Percentiles rank a stretch among this genome's conserved stretches.
Evolutionary conservation across 108 stramenopile species (phyloP).

Genomic region (Pinguiococcus pyrenoidosus): DNA sequence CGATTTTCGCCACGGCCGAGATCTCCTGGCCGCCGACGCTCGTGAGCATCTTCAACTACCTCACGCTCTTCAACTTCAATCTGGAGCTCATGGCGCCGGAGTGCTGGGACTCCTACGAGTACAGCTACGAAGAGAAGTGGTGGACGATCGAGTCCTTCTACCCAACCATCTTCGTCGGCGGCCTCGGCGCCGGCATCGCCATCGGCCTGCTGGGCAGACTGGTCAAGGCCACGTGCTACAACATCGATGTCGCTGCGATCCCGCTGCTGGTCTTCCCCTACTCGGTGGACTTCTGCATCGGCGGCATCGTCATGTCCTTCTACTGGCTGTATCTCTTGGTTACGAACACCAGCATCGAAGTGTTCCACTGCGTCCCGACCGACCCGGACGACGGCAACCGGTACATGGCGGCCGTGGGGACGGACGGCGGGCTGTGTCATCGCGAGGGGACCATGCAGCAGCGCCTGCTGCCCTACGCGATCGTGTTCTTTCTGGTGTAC

Average conservation of each 20-base stretch:
- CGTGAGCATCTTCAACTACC: too few relatives aligned
- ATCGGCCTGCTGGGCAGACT: background rate
- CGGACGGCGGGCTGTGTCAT: slow-evolving; percentile 8
- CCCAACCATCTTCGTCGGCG: too few relatives aligned
- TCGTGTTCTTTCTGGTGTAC: slow-evolving; percentile 9
- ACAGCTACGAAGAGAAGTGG: slow-evolving; percentile 23
- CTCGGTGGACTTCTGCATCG: slow-evolving; percentile 1
- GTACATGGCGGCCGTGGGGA: slow-evolving; percentile 18
- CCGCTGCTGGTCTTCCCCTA: slow-evolving; percentile 4
- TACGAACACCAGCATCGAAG: slow-evolving; percentile 12
- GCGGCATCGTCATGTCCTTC: slow-evolving; percentile 2
- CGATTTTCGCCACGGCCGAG: too few relatives aligned
- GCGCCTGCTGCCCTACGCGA: slow-evolving; percentile 13
- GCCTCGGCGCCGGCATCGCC: background rate
- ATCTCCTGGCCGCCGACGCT: too few relatives aligned
- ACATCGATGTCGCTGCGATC: too few relatives aligned
- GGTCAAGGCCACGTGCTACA: too few relatives aligned
- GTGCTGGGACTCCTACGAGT: slow-evolving; percentile 13
- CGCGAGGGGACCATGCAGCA: slow-evolving; percentile 8
- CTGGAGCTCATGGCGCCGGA: slow-evolving; percentile 23
- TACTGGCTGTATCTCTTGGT: slow-evolving; percentile 23
- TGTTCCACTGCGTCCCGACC: slow-evolving; percentile 28
- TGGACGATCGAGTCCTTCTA: too few relatives aligned
- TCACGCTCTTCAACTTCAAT: slow-evolving; percentile 24
- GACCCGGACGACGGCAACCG: slow-evolving; percentile 15